Evolutionary conservation across 148 eudicot genomes (phyloP).

Genomic region (Salicornia ramosissima): DNA sequence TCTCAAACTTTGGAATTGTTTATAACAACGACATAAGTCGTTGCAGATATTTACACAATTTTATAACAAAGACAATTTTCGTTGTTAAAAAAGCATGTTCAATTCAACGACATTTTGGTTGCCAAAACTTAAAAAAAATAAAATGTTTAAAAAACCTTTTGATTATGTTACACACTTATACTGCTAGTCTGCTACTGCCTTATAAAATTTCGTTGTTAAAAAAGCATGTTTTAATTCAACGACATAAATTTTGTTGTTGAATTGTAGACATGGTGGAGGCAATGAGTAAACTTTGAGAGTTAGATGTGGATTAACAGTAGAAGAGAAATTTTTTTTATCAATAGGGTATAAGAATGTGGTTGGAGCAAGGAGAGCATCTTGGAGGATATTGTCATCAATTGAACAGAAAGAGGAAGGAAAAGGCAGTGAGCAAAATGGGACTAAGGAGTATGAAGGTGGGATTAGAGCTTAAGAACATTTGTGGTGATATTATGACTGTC

Average conservation of each 20-base stretch:
- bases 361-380: conserved; percentile 86
- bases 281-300: conserved; percentile 74
- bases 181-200: no score
- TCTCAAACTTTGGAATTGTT: no score
- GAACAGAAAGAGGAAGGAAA: conserved; percentile 92
- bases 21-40: no score
- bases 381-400: conserved; percentile 89
- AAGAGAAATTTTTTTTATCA: conserved; percentile 81
- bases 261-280: conserved; percentile 88
- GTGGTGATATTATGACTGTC: conserved; percentile 79
- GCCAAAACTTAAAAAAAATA: no score
- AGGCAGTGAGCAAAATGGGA: conserved; percentile 82
- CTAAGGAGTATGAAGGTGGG: conserved; percentile 81
- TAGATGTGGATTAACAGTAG: conserved; percentile 78
- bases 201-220: no score
- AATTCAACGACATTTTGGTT: no score
- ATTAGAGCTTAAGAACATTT: conserved; percentile 60
- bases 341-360: conserved; percentile 94
- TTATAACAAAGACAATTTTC: no score
- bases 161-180: no score
- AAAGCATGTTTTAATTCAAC: no score
- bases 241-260: conserved; percentile 5
- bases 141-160: no score
- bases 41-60: no score
- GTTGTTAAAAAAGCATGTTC: no score